These are phyloP conservation scores for Marchantia polymorpha DNA, from an alignment of 225 moss, liverwort and hornwort genomes.

Conservation along the genomic window DNA sequence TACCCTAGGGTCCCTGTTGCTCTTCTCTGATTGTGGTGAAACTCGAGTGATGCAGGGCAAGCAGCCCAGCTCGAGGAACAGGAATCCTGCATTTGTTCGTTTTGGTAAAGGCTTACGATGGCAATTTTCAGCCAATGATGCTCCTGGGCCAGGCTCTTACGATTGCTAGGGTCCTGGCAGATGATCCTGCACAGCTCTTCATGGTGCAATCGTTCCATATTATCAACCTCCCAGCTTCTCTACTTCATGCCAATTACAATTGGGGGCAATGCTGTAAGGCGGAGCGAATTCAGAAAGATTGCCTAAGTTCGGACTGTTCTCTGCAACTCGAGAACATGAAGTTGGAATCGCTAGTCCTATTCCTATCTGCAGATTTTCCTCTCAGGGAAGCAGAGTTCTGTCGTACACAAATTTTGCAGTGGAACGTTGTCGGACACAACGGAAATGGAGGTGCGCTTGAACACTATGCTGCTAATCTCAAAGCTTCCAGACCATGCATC, in stretches of 20 bases:
- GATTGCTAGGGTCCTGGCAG: slow-evolving; percentile 39
- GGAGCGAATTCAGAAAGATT: no score
- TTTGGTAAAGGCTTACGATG: slow-evolving; percentile 76
- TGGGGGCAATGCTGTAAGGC: no score
- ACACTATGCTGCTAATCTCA: not conserved
- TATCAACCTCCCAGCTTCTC: not conserved
- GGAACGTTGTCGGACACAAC: not conserved
- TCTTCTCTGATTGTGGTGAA: not conserved
- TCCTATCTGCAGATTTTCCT: not conserved
- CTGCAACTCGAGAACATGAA: no score
- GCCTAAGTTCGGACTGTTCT: no score
- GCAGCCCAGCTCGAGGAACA: slow-evolving; percentile 68
- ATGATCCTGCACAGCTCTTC: not conserved
- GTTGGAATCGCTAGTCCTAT: no score
- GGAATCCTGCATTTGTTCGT: slow-evolving; percentile 64
- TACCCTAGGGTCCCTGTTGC: not conserved
- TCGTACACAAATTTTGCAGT: not conserved
- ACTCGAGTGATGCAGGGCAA: slow-evolving; percentile 50
- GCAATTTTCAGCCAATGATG: slow-evolving; percentile 38
- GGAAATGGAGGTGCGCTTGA: not conserved
- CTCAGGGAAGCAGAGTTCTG: not conserved
- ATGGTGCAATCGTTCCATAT: not conserved
- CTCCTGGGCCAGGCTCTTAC: slow-evolving; percentile 80
- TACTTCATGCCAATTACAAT: no score
- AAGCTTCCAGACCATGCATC: not conserved